These are phyloP conservation scores for Saccharomycopsis hybrid DNA, from an alignment of 1,139 yeast species.

Conservation along the genomic window DNA sequence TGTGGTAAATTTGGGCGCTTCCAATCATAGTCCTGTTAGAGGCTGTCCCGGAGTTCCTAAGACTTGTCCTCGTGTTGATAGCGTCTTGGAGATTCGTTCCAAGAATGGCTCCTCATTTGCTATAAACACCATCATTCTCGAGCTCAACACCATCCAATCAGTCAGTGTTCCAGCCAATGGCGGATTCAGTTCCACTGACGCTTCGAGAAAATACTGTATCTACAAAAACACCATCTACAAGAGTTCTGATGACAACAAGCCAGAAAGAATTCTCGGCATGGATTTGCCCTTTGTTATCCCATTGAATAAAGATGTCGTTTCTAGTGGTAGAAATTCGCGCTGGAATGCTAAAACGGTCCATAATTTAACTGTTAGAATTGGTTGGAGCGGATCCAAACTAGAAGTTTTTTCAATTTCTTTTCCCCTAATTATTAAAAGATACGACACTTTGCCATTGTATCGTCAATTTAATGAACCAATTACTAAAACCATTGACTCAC, in stretches of 20 bases:
- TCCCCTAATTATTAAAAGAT: slow-evolving; percentile 43
- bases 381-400: slow-evolving; percentile 24
- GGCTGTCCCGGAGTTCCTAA: slow-evolving; percentile 23
- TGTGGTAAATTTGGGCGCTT: slow-evolving; percentile 20
- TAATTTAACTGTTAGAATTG: slow-evolving; percentile 29
- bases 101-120: slow-evolving; percentile 18
- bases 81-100: slow-evolving; percentile 22
- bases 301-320: slow-evolving; percentile 46
- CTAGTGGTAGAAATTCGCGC: slow-evolving; percentile 36
- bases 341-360: slow-evolving; percentile 41
- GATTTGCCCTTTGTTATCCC: slow-evolving; percentile 58
- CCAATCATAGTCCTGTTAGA: slow-evolving; percentile 20
- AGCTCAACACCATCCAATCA: slow-evolving; percentile 20
- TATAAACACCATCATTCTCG: slow-evolving; percentile 15
- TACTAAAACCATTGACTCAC: slow-evolving; percentile 33
- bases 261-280: slow-evolving; percentile 39
- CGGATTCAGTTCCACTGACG: slow-evolving; percentile 17
- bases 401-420: slow-evolving; percentile 29
- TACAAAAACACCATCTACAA: slow-evolving; percentile 16
- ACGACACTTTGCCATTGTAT: slow-evolving; percentile 48
- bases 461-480: slow-evolving; percentile 49
- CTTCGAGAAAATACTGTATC: slow-evolving; percentile 8
- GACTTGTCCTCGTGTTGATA: slow-evolving; percentile 22
- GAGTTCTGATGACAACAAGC: slow-evolving; percentile 1
- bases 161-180: slow-evolving; percentile 16